Conservation (phyloP, 805 yeast species). For the Ogataea degrootiae region DNA sequence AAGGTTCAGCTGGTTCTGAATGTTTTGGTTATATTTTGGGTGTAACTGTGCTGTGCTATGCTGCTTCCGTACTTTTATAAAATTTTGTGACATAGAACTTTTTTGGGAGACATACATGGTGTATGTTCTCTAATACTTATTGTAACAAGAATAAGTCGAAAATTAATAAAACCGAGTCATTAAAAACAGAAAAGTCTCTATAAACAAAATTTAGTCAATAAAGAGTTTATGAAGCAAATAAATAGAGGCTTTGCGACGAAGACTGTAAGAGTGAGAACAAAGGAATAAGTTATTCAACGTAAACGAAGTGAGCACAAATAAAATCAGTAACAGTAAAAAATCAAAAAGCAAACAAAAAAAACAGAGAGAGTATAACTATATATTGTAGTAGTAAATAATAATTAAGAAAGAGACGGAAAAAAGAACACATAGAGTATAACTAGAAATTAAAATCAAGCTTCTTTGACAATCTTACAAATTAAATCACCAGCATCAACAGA, state of each 20-base stretch:
- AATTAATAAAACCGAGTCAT: no score
- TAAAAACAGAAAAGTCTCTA: neutral
- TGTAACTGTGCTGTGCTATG: no score
- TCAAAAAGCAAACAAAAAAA: neutral
- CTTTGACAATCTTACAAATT: constrained; percentile 54
- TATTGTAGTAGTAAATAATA: no score
- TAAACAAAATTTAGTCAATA: neutral
- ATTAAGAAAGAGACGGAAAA: no score
- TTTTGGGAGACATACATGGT: no score
- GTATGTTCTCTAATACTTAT: no score
- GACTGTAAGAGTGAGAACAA: neutral
- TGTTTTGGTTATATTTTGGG: no score
- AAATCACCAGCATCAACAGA: constrained; percentile 93
- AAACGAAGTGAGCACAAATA: neutral
- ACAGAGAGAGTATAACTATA: neutral
- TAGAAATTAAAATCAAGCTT: constrained; percentile 4
- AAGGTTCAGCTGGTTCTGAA: no score
- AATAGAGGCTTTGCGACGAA: neutral
- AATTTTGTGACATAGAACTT: no score
- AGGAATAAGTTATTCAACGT: neutral
- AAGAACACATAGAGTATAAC: neutral
- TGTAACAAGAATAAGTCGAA: no score
- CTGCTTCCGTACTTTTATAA: no score
- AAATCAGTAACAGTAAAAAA: constrained; percentile 4
- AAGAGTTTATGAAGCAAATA: neutral